phyloP scores from a whole-genome alignment of 2,329 filamentous ascomycete genomes.

The Onygenales sp. region DNA sequence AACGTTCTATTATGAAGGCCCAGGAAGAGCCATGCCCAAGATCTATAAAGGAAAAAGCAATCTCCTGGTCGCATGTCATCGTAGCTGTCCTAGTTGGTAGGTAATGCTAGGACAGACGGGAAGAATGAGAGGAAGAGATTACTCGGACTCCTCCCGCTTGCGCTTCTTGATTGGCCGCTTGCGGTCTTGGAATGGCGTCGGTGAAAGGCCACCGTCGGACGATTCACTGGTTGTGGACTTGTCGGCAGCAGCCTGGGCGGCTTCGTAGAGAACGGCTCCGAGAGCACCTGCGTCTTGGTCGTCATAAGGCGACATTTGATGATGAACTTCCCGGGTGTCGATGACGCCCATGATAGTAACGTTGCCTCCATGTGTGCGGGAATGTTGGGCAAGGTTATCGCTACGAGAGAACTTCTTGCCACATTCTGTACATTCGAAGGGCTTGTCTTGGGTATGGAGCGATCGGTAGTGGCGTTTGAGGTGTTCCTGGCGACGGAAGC shows the following conservation, averaged over 20 bases:
- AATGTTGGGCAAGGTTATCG: constrained; percentile 94
- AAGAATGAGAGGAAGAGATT: constrained; percentile 4
- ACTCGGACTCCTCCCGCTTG: constrained; percentile 50
- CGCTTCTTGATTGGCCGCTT: constrained; percentile 63
- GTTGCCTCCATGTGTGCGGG: constrained; percentile 82
- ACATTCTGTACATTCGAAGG: constrained; percentile 93
- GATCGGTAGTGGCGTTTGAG: constrained; percentile 98
- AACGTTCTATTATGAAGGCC: too few species aligned
- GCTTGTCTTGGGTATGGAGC: constrained; percentile 97
- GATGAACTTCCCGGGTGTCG: constrained; percentile 53
- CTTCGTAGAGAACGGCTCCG: constrained; percentile 73
- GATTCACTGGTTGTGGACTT: constrained; percentile 39
- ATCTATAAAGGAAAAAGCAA: constrained; percentile 13
- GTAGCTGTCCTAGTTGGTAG: constrained; percentile 12
- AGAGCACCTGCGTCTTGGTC: constrained; percentile 56
- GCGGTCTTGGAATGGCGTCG: constrained; percentile 27
- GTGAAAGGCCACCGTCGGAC: constrained; percentile 23
- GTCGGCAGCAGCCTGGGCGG: constrained; percentile 62
- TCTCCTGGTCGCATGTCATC: constrained; percentile 33
- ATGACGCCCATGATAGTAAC: constrained; percentile 86
- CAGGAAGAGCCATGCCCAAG: not conserved
- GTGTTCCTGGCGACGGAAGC: constrained; percentile 96
- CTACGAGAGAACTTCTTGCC: constrained; percentile 99
- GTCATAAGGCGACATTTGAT: constrained; percentile 36
- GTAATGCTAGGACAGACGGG: constrained; percentile 6